phyloP scores from a whole-genome alignment of 768 basidiomycete genomes.

The Suillus subaureus region DNA sequence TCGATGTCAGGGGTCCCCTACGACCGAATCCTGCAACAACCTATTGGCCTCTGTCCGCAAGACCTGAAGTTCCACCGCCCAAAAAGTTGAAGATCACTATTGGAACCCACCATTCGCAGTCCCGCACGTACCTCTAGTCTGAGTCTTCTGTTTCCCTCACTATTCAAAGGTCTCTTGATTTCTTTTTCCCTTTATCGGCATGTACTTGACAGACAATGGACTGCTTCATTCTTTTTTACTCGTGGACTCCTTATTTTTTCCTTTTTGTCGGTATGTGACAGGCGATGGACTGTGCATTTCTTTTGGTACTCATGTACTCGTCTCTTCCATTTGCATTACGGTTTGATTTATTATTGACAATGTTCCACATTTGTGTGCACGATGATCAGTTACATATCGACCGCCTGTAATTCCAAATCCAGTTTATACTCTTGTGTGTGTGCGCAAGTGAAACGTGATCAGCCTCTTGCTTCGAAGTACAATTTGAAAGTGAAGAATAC shows the following conservation, averaged over 20 bases:
- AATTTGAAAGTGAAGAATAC: neutral
- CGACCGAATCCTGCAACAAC: neutral
- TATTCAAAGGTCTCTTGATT: neutral
- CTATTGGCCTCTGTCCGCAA: neutral
- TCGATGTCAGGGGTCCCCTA: neutral
- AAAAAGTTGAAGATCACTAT: neutral
- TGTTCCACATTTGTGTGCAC: neutral
- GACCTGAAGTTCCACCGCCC: neutral
- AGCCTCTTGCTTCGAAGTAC: neutral
- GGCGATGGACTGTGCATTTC: no score
- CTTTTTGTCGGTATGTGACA: no score
- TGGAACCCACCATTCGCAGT: neutral
- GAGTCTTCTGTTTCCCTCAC: neutral
- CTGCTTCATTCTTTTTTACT: neutral
- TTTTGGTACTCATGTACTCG: no score
- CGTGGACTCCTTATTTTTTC: neutral
- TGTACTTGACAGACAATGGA: neutral
- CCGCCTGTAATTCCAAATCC: neutral
- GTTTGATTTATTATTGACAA: no score
- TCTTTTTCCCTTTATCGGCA: neutral
- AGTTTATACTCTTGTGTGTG: neutral
- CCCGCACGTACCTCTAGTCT: neutral
- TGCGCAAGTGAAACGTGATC: neutral
- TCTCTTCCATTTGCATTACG: neutral
- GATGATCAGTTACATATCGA: neutral